Base-by-base conservation (phyloP, 2,329 filamentous ascomycete species). In the Dothiorella sarmentorum region DNA sequence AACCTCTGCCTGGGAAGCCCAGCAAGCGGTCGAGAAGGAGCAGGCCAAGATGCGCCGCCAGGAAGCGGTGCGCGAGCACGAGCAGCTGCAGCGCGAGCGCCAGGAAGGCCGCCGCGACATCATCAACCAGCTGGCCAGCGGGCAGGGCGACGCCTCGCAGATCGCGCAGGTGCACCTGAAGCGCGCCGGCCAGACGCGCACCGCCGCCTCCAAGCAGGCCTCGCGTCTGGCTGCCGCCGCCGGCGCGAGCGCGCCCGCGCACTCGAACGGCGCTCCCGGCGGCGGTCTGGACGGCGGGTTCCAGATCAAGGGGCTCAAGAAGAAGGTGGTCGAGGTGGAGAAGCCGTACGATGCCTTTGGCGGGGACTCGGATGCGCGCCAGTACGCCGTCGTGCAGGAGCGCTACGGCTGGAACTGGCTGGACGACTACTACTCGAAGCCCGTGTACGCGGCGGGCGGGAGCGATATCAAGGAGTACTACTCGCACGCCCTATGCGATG, bases 311-410 rank as follows among this genome's bases (percentile, higher is more conserved):
- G 93, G 93, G 1, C 81, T 97, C 60, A 91, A 89, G 73, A 86
- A 79, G 60, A 78, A 80, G 53, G 77, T 81, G 59, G 79, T 80
- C 2, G 82, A 83, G 33, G 83, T 83, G 5, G 85, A 91, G 66
- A 85, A 86, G 60, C 87, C 90, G 0, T 97, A 96, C 75, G 91
- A 97, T 76, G 89, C 93, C 0, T 96, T 94, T 69, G 91, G 85
- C 37, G 94, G 91, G 0, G 76, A 92, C 61, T 75, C 82, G 45
- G 82, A 92, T 53, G 79, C 80, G 9, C 69, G 69, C 22, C 80
- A 87, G 65, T 87, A 92, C 65, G 93, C 90, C 68, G 78, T 81
- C 9, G 68, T 95, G 35, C 83, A 86, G 63, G 81, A 84, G 51
- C 77, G 81, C 40, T 96, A 97, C 72, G 83, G 86, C 40, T 91